A percentile compares a stretch with the other conserved stretches of the same genome.
phyloP scores from a whole-genome alignment of 805 yeast species.

The Wickerhamiella kazuoi region DNA sequence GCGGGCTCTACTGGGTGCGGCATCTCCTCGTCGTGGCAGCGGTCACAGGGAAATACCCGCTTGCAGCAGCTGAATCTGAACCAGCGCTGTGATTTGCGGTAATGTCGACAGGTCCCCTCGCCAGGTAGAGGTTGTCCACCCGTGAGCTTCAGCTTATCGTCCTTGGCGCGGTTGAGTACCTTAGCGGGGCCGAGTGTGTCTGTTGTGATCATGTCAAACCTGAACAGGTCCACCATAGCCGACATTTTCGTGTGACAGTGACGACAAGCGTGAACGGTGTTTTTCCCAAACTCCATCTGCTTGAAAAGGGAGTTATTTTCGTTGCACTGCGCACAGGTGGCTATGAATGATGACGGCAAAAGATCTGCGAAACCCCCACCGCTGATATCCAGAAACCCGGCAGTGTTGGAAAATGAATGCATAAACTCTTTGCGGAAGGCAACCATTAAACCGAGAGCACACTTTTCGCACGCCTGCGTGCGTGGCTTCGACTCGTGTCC shows the following conservation, averaged over 20 bases:
- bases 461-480: constrained; percentile 20
- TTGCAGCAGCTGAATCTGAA: constrained; percentile 27
- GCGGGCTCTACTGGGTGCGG: constrained; percentile 24
- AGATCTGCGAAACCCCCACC: constrained; percentile 23
- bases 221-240: constrained; percentile 19
- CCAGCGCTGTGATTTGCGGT: constrained; percentile 26
- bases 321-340: constrained; percentile 23
- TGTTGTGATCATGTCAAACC: constrained; percentile 19
- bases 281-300: constrained; percentile 20
- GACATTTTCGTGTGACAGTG: constrained; percentile 23
- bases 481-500: constrained; percentile 19
- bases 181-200: constrained; percentile 14
- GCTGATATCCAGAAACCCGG: constrained; percentile 24
- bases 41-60: constrained; percentile 26
- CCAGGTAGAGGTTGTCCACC: constrained; percentile 25
- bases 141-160: constrained; percentile 16
- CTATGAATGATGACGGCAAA: constrained; percentile 22
- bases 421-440: constrained; percentile 23
- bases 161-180: constrained; percentile 8
- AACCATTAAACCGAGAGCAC: constrained; percentile 20
- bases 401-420: constrained; percentile 17
- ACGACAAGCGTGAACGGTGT: constrained; percentile 19
- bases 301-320: constrained; percentile 17
- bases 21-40: constrained; percentile 24
- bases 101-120: constrained; percentile 25